phyloP scores from a whole-genome alignment of 345 rosid genomes.

The Pseudoturritis turrita region DNA sequence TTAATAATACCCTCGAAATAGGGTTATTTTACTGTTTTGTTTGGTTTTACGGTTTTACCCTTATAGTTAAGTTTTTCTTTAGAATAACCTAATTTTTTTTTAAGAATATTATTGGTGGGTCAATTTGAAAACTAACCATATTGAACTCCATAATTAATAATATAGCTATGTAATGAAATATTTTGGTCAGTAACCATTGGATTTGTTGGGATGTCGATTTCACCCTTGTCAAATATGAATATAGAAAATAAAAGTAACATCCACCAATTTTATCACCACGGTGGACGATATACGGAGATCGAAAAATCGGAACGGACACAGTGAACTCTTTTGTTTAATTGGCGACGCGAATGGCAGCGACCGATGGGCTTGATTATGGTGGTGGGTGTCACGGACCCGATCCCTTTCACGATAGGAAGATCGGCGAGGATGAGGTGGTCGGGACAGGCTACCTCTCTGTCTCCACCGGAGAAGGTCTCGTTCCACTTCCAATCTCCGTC shows the following conservation, averaged over 20 bases:
- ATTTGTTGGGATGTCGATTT: too few relatives aligned
- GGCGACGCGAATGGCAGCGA: conserved; percentile 87
- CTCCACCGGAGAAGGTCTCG: conserved; percentile 56
- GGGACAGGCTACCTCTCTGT: conserved; percentile 92
- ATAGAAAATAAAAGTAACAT: too few relatives aligned
- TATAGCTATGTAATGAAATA: too few relatives aligned
- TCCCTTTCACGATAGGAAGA: conserved; percentile 95
- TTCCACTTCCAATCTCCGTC: conserved; percentile 44
- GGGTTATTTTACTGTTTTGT: background rate
- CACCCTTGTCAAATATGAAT: too few relatives aligned
- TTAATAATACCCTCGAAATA: background rate
- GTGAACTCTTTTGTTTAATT: conserved; percentile 89
- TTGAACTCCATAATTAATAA: too few relatives aligned
- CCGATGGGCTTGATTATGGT: conserved; percentile 62
- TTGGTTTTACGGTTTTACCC: background rate
- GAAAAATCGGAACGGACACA: conserved; percentile 96
- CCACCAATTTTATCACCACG: too few relatives aligned
- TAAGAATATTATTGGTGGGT: too few relatives aligned
- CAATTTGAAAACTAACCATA: too few relatives aligned
- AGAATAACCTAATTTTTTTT: too few relatives aligned
- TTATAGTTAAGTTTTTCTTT: too few relatives aligned
- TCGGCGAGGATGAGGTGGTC: conserved; percentile 96
- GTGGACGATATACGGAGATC: too few relatives aligned
- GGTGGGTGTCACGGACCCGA: conserved; percentile 68
- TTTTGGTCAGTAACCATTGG: too few relatives aligned